Base-by-base conservation (phyloP, 164 flowering plant genomes). In the grape (Vitis vinifera) region DNA sequence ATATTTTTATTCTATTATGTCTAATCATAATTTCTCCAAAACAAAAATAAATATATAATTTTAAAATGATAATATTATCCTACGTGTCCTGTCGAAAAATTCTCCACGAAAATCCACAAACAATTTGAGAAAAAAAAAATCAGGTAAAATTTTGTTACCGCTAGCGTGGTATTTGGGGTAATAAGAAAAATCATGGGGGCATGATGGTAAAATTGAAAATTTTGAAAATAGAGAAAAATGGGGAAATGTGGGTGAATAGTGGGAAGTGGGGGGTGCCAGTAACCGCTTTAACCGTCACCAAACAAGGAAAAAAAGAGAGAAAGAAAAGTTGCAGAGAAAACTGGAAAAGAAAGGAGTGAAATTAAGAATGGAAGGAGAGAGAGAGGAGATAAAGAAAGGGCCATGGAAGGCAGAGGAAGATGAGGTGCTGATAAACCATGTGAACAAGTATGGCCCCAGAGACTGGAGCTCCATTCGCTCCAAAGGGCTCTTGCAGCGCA, bases 401-500 rank as follows among this genome's bases (percentile, higher is more conserved):
- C 97, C 98, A 73, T 94, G 98, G 97, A 90, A 86, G 73, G 83
- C 87, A 3, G 97, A 92, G 73, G 97, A 94, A 76, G 97, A 94
- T 56, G 85, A 88, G 64, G 89, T 93, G n/a, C 79, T 93, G 51
- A 68, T 89, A 30, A 86, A 82, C 71, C 91, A 88, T 70, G 97
- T 92, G 3, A 81, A 78, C 66, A 85, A 79, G 58, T 83, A 84
- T 58, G 99, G 99, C 8, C 96, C 99, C 0, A 73, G 96, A 67
- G 98, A 93, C 66, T 93, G 97, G 99, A 93, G 99, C 96, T 90
- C 98, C 88, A 91, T 95, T 90, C 95, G 94, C 88, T 91, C 97
- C 97, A 93, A 91, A 80, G 96, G 97, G 47, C 87, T 95, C 29
- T 68, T 95, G 52, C 93, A 78, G 0, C 80, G 98, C n/a, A 93